Conservation (phyloP, 78 protist genomes). For the Dictyostelium firmibasis region DNA sequence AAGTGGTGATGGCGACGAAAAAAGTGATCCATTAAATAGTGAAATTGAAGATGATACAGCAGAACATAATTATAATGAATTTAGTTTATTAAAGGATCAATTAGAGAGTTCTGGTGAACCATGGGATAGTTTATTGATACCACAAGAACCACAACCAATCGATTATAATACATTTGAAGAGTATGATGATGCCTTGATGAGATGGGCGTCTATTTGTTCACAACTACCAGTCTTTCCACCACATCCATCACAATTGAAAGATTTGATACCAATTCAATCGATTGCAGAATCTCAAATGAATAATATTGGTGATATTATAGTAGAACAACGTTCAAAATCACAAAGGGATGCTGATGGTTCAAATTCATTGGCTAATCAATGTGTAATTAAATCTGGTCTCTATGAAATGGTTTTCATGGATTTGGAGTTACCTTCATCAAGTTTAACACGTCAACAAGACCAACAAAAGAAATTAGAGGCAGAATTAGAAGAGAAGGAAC, state of each 20-base stretch:
- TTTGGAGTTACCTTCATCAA: not conserved
- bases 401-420: not conserved
- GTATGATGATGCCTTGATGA: constrained; percentile 39
- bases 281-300: constrained; percentile 18
- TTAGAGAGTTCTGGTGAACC: constrained; percentile 26
- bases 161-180: constrained; percentile 73
- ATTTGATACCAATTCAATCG: constrained; percentile 65
- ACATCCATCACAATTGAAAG: constrained; percentile 59
- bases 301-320: not conserved
- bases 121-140: constrained; percentile 43
- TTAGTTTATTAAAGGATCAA: not conserved
- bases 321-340: not conserved
- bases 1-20: constrained; percentile 1
- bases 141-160: constrained; percentile 73
- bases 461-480: not conserved
- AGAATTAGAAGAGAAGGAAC: not conserved
- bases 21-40: constrained; percentile 34
- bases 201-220: constrained; percentile 61
- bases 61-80: constrained; percentile 5
- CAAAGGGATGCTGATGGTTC: not conserved
- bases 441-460: not conserved
- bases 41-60: constrained; percentile 29
- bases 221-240: constrained; percentile 30
- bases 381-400: constrained; percentile 21
- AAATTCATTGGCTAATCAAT: not conserved